Percentiles rank a stretch among this genome's conserved stretches.
Conservation (phyloP, 1,284 basidiomycete species). For the Earliella scabrosa region DNA sequence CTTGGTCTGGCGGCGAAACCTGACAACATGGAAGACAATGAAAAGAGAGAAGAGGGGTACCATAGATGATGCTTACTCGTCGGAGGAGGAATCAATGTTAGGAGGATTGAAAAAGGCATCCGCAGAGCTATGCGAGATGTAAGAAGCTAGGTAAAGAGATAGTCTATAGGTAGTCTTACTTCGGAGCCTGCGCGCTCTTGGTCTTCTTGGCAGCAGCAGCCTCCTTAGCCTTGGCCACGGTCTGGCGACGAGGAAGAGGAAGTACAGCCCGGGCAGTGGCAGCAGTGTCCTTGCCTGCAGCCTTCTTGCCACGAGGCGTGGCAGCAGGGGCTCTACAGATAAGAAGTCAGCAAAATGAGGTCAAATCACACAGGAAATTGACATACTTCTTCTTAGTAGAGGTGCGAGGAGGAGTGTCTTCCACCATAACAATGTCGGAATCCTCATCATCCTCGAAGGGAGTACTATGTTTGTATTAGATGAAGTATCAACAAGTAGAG, state of each 20-base stretch:
- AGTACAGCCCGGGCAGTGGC: too few relatives aligned
- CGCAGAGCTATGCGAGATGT: neutral
- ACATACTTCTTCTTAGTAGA: too few relatives aligned
- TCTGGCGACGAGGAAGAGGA: neutral
- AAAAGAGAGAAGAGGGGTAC: neutral
- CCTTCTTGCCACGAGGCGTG: neutral
- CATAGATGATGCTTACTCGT: neutral
- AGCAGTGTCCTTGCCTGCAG: neutral
- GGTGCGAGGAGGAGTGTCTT: too few relatives aligned
- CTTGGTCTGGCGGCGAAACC: neutral
- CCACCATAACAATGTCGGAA: neutral
- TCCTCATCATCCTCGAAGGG: neutral
- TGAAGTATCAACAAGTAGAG: neutral
- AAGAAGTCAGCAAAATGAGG: neutral
- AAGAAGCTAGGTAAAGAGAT: neutral
- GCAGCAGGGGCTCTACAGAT: neutral
- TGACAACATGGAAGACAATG: neutral
- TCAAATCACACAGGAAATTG: neutral
- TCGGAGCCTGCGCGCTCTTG: neutral
- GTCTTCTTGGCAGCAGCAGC: neutral
- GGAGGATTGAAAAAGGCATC: neutral
- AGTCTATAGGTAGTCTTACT: neutral
- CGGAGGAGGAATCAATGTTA: neutral
- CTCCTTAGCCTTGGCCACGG: neutral
- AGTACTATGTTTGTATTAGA: neutral